Evolutionary conservation across 352 stramenopile species (phyloP).

Genomic region (Phytopythium helicoides): DNA sequence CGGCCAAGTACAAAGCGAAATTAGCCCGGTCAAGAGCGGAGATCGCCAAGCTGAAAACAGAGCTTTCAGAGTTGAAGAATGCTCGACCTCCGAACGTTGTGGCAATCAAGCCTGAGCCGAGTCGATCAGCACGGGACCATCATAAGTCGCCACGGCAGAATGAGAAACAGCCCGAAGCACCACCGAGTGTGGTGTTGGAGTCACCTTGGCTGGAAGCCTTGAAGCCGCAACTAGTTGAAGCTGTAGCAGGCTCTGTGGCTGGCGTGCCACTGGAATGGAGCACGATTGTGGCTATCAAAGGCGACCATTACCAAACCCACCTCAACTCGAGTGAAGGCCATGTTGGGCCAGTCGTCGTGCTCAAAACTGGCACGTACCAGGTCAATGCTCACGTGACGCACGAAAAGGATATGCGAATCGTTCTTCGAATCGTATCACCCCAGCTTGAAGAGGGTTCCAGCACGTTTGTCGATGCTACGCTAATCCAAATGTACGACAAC

Average conservation of each 20-base stretch:
- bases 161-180: too few species aligned
- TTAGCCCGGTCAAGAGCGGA: too few species aligned
- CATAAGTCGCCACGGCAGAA: too few species aligned
- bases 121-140: too few species aligned
- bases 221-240: neutral
- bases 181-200: neutral
- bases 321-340: neutral
- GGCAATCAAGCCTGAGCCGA: too few species aligned
- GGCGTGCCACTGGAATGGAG: conserved; percentile 16
- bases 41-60: neutral
- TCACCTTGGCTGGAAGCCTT: conserved; percentile 1
- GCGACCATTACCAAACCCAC: conserved; percentile 15
- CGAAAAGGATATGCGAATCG: conserved; percentile 21
- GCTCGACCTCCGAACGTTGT: too few species aligned
- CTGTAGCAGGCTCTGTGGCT: neutral
- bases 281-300: conserved; percentile 19
- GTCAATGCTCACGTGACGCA: conserved; percentile 41
- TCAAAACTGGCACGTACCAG: conserved; percentile 38
- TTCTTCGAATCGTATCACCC: conserved; percentile 10
- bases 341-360: conserved; percentile 10
- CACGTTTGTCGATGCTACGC: conserved; percentile 20
- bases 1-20: neutral
- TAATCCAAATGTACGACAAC: conserved; percentile 36
- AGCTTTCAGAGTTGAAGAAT: neutral
- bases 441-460: neutral